These are phyloP conservation scores for Perkinsus olseni DNA, from an alignment of 169 alveolate genomes.

Conservation along the genomic window DNA sequence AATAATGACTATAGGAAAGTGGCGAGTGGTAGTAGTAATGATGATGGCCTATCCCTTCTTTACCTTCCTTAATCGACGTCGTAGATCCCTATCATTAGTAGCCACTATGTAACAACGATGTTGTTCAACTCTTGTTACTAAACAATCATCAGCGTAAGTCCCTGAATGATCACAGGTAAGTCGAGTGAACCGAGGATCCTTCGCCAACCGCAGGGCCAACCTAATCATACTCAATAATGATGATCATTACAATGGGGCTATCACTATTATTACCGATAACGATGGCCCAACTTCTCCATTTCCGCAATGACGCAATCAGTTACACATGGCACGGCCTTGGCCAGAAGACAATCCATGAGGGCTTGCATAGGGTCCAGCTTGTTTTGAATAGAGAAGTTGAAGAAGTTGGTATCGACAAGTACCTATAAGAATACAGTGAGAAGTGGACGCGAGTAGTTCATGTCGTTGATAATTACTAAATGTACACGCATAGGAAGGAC, in stretches of 20 bases:
- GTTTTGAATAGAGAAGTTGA: conserved; percentile 94
- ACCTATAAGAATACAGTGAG: conserved; percentile 77
- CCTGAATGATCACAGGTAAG: conserved; percentile 93
- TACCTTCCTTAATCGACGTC: conserved; percentile 90
- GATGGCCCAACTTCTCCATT: conserved; percentile 95
- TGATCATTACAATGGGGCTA: neutral
- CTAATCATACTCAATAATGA: conserved; percentile 19
- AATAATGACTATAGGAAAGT: neutral
- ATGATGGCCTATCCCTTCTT: no score
- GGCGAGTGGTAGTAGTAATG: no score
- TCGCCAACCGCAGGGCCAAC: conserved; percentile 88
- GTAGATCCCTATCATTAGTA: conserved; percentile 95
- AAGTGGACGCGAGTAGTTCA: no score
- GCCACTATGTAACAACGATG: conserved; percentile 94
- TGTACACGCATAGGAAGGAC: no score
- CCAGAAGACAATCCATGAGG: conserved; percentile 90
- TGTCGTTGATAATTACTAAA: no score
- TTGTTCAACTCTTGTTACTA: conserved; percentile 88
- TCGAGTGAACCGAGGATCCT: conserved; percentile 83
- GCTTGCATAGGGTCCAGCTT: conserved; percentile 90
- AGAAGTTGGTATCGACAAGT: conserved; percentile 96
- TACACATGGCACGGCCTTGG: conserved; percentile 87
- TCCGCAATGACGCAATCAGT: conserved; percentile 98
- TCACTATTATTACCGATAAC: conserved; percentile 47
- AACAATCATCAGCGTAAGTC: conserved; percentile 98